Percentiles rank a stretch among this genome's conserved stretches.
Evolutionary conservation across 2,329 filamentous ascomycete species (phyloP).

Genomic region (Tolypocladium album): DNA sequence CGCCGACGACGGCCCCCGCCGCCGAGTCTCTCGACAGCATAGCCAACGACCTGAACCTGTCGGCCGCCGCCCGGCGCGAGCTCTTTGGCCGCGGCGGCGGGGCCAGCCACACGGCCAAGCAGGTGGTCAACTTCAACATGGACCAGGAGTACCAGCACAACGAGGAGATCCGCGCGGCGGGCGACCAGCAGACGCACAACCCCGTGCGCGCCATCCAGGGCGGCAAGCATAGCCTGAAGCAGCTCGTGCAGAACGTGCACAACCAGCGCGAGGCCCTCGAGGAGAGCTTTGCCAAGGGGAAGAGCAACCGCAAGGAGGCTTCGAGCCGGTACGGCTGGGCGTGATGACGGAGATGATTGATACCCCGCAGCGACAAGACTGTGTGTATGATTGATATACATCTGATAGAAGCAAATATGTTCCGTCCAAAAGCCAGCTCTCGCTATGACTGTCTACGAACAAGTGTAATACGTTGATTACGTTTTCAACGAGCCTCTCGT

Average conservation of each 20-base stretch:
- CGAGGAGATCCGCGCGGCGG: slow-evolving; percentile 59
- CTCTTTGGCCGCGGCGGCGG: slow-evolving; percentile 63
- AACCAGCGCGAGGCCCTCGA: slow-evolving; percentile 80
- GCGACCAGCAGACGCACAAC: slow-evolving; percentile 65
- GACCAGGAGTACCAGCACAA: slow-evolving; percentile 81
- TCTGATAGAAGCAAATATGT: not conserved
- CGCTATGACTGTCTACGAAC: not conserved
- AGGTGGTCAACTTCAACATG: slow-evolving; percentile 78
- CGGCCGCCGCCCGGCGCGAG: slow-evolving; percentile 65
- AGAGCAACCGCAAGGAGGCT: slow-evolving; percentile 70
- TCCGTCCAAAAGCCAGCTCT: not conserved
- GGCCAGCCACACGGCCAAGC: slow-evolving; percentile 29
- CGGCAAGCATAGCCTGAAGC: slow-evolving; percentile 74
- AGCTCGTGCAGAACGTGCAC: slow-evolving; percentile 74
- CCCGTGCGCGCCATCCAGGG: slow-evolving; percentile 78
- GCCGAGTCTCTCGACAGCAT: slow-evolving; percentile 57
- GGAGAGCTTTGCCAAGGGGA: slow-evolving; percentile 79
- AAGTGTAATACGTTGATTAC: no score
- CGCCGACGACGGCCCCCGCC: slow-evolving; percentile 15
- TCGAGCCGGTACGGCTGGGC: slow-evolving; percentile 74
- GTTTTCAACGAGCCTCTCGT: no score
- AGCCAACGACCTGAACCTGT: slow-evolving; percentile 69
- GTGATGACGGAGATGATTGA: slow-evolving; percentile 1
- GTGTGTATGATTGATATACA: not conserved
- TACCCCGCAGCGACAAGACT: not conserved